Evolutionary conservation across 2,329 filamentous ascomycete genomes (phyloP).

Genomic region (Talaromyces sp.): DNA sequence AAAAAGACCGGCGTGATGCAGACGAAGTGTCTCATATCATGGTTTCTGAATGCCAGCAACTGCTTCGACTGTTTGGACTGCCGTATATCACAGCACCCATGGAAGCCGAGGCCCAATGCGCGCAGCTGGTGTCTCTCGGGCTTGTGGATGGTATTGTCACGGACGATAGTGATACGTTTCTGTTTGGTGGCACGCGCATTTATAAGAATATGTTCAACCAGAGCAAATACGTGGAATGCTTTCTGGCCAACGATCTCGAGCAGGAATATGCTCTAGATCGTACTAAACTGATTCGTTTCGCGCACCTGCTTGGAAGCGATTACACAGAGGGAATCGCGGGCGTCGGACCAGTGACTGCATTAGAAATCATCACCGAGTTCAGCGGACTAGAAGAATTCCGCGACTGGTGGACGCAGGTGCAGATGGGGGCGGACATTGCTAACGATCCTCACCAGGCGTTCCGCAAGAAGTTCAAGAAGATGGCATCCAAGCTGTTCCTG

Average conservation of each 20-base stretch:
- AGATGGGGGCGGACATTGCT: slow-evolving; percentile 57
- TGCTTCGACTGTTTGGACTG: slow-evolving; percentile 84
- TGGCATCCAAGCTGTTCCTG: slow-evolving; percentile 80
- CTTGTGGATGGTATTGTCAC: slow-evolving; percentile 97
- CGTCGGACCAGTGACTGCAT: slow-evolving; percentile 86
- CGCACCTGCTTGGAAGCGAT: slow-evolving; percentile 86
- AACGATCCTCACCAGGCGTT: slow-evolving; percentile 61
- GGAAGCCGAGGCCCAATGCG: slow-evolving; percentile 98
- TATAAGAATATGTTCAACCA: slow-evolving; percentile 99
- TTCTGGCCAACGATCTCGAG: slow-evolving; percentile 75
- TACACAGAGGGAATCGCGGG: slow-evolving; percentile 90
- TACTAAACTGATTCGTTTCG: slow-evolving; percentile 81
- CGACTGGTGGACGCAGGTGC: slow-evolving; percentile 81
- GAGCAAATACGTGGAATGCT: slow-evolving; percentile 97
- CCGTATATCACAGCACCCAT: slow-evolving; percentile 97
- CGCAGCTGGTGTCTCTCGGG: slow-evolving; percentile 77
- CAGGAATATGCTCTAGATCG: slow-evolving; percentile 83
- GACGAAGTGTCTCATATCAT: slow-evolving; percentile 96
- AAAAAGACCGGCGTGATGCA: slow-evolving; percentile 90
- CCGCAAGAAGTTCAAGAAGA: slow-evolving; percentile 79
- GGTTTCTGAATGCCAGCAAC: slow-evolving; percentile 89
- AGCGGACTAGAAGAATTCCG: slow-evolving; percentile 66
- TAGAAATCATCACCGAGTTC: slow-evolving; percentile 94
- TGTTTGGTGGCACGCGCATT: slow-evolving; percentile 91
- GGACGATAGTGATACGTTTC: slow-evolving; percentile 92